Conservation (phyloP, 2,329 filamentous ascomycete species). For the Ophiostoma himal-ulmi region DNA sequence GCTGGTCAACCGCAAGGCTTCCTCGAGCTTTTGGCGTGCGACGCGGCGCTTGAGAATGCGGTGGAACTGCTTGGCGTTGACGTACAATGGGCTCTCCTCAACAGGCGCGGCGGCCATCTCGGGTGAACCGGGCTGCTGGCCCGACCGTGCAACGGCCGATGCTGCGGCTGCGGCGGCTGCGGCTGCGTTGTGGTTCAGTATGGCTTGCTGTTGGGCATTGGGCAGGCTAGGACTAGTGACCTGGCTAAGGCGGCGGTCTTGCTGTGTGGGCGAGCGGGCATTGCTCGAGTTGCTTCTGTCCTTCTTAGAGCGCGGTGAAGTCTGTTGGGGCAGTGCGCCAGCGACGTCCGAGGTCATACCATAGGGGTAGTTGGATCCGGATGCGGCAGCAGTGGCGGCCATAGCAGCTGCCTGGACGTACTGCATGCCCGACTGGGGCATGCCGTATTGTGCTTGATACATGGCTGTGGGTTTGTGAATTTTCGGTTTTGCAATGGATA, state of each 20-base stretch:
- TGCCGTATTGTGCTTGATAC: slow-evolving; percentile 73
- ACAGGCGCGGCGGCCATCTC: slow-evolving; percentile 67
- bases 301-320: slow-evolving; percentile 73
- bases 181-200: slow-evolving; percentile 64
- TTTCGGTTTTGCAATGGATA: slow-evolving; percentile 45
- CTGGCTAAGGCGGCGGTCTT: slow-evolving; percentile 63
- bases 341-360: slow-evolving; percentile 51
- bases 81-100: slow-evolving; percentile 92
- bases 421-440: slow-evolving; percentile 68
- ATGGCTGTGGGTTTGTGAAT: slow-evolving; percentile 49
- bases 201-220: slow-evolving; percentile 57
- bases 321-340: slow-evolving; percentile 59
- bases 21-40: slow-evolving; percentile 87
- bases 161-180: slow-evolving; percentile 53
- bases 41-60: slow-evolving; percentile 91
- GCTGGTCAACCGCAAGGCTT: slow-evolving; percentile 82
- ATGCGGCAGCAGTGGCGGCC: slow-evolving; percentile 85
- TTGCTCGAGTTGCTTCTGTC: slow-evolving; percentile 62
- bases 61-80: slow-evolving; percentile 98
- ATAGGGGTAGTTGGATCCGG: slow-evolving; percentile 70
- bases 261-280: slow-evolving; percentile 68
- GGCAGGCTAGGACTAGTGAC: slow-evolving; percentile 69
- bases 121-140: slow-evolving; percentile 65
- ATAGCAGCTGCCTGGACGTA: slow-evolving; percentile 91
- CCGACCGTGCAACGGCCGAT: slow-evolving; percentile 54